These are phyloP conservation scores for Epichloe sp. DNA, from an alignment of 2,329 filamentous ascomycete species.

Conservation along the genomic window DNA sequence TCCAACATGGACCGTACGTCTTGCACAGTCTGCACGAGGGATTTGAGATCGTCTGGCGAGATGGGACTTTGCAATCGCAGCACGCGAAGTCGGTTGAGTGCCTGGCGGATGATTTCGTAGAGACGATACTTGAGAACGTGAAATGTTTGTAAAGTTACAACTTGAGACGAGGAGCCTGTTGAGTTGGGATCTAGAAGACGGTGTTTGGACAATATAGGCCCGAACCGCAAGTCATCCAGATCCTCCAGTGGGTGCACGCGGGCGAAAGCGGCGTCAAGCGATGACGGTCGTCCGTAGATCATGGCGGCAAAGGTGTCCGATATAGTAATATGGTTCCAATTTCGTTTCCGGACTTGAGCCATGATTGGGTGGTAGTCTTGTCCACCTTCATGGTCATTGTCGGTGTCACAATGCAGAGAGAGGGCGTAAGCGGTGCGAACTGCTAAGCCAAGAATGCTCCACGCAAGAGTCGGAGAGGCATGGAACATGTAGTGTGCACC, in stretches of 20 bases:
- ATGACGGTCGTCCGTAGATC: conserved; percentile 17
- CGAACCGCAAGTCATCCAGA: conserved; percentile 12
- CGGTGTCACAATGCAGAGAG: conserved; percentile 8
- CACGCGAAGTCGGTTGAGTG: conserved; percentile 14
- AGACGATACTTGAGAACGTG: conserved; percentile 15
- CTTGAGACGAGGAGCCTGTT: not conserved
- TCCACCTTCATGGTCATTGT: conserved; percentile 1
- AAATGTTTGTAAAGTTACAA: conserved; percentile 11
- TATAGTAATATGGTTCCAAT: conserved; percentile 18
- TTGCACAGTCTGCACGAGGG: conserved; percentile 8
- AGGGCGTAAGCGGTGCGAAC: conserved; percentile 10
- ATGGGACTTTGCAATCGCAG: conserved; percentile 11
- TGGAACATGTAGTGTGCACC: conserved; percentile 3
- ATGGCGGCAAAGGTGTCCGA: conserved; percentile 17
- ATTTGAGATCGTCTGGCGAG: conserved; percentile 8
- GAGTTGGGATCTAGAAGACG: not conserved
- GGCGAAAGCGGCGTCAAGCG: conserved; percentile 15
- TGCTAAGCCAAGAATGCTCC: conserved; percentile 6
- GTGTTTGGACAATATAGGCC: conserved; percentile 1
- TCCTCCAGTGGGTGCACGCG: conserved; percentile 12
- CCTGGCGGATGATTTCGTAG: conserved; percentile 16
- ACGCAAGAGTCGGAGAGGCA: conserved; percentile 2
- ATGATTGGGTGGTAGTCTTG: conserved; percentile 1
- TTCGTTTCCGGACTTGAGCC: conserved; percentile 15
- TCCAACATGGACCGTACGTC: conserved; percentile 5